Percentiles rank a stretch among this genome's conserved stretches.
phyloP scores from a whole-genome alignment of 441 rosid species.

The Erodium texanum region DNA sequence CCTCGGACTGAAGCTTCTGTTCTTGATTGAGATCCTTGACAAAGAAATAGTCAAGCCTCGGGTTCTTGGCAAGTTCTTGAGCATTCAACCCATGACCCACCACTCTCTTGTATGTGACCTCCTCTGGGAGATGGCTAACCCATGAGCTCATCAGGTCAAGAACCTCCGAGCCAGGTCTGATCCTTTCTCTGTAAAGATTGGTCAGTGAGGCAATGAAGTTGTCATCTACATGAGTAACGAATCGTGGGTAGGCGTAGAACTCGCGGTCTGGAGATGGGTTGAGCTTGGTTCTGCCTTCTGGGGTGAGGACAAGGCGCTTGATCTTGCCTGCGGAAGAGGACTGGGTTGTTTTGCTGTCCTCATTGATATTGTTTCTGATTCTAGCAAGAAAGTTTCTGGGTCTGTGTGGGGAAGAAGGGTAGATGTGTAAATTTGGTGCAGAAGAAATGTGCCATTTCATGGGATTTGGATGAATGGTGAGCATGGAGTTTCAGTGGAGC shows the following conservation, averaged over 20 bases:
- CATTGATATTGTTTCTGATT: conserved; percentile 23
- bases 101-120: conserved; percentile 51
- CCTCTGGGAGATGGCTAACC: conserved; percentile 78
- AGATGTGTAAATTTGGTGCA: conserved; percentile 2
- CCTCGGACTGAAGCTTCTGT: conserved; percentile 43
- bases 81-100: conserved; percentile 91
- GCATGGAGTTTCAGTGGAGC: conserved; percentile 18
- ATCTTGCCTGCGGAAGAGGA: conserved; percentile 49
- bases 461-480: conserved; percentile 20
- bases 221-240: conserved; percentile 81
- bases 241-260: conserved; percentile 66
- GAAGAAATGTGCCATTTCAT: conserved; percentile 22
- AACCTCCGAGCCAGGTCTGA: conserved; percentile 53
- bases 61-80: conserved; percentile 67
- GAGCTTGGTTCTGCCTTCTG: conserved; percentile 60
- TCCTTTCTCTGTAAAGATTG: conserved; percentile 46
- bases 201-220: conserved; percentile 62
- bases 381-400: neutral
- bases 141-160: conserved; percentile 90
- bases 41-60: conserved; percentile 42
- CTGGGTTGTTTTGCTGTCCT: neutral
- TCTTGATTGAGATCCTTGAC: conserved; percentile 75
- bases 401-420: conserved; percentile 14
- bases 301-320: conserved; percentile 55
- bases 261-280: conserved; percentile 50